Base-by-base conservation (phyloP, 78 protist species). In the Pigoraptor vietnamica region DNA sequence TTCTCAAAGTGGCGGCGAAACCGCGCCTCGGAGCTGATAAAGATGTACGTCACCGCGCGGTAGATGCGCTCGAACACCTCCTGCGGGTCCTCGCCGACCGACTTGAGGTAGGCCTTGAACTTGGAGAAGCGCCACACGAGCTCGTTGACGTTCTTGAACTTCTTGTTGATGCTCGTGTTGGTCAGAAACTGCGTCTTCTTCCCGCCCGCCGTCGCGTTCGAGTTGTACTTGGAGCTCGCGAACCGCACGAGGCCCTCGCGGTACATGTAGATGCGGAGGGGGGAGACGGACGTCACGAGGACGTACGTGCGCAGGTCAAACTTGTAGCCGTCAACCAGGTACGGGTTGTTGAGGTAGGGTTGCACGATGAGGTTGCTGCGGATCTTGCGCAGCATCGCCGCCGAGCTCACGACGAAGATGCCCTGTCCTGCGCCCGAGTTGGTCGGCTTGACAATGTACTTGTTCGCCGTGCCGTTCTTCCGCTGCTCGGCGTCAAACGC, bases 291-390 rank as follows among this genome's bases (percentile, higher is more conserved):
- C 24, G 96, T 86, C 87, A 96, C 94, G 2, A 89, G 89, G 2
- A 96, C 97, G 91, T 97, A 97, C 39, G 96, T 23, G 24, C 98
- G 94, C 35, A 97, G 90, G 82, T 97, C 98, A 6, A n/a, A 83
- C 38, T 83, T 83, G 88, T 83, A 35, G 1, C 88, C 88, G 38
- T 83, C 25, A 34, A 83, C 33, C 21, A 83, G 88, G 24, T 48
- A 48, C 67, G 67, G 67, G 67, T 48, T 48, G 67, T 48, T 48
- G 67, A 48, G 67, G 67, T 48, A 48, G 14, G 67, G 67, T 14
- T 48, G 67, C 67, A 48, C 67, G 67, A 48, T 48, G 6, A 48
- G 67, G 67, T 48, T 14, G 14, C 14, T 6, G 67, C 67, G 67
- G 67, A 48, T 48, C 29, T 14, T 6, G 29, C 14, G 6, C 29